Conservation (phyloP, 768 basidiomycete genomes). For the Candolleomyces eurysporus region DNA sequence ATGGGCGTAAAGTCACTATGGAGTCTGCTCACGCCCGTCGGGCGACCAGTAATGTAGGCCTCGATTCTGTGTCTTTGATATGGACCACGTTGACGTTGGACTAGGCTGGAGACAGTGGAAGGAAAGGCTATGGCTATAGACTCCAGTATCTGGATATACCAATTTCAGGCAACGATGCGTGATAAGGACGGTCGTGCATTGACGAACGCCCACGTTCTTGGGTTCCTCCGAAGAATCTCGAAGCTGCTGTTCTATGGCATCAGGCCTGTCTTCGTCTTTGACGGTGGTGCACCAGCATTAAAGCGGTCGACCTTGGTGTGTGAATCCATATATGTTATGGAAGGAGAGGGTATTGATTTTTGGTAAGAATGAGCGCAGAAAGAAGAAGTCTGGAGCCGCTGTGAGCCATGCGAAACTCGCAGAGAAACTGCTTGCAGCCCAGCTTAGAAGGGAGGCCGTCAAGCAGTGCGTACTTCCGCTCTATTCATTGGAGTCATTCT, state of each 20-base stretch:
- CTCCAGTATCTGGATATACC: conserved; percentile 99
- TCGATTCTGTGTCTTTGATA: not conserved
- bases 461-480: conserved; percentile 41
- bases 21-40: conserved; percentile 90
- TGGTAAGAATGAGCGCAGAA: conserved; percentile 76
- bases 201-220: conserved; percentile 91
- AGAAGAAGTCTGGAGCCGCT: conserved; percentile 89
- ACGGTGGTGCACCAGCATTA: conserved; percentile 90
- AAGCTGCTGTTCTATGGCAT: conserved; percentile 97
- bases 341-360: not conserved
- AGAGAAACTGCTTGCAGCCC: conserved; percentile 89
- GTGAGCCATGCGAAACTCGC: conserved; percentile 84
- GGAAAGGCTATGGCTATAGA: conserved; percentile 97
- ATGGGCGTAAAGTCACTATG: conserved; percentile 99
- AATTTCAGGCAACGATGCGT: conserved; percentile 99
- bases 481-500: not conserved
- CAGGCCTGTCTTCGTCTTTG: conserved; percentile 98
- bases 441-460: conserved; percentile 86
- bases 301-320: conserved; percentile 88
- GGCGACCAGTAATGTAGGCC: conserved; percentile 85
- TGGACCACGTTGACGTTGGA: not conserved
- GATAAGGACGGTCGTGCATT: conserved; percentile 92
- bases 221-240: conserved; percentile 85
- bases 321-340: not conserved
- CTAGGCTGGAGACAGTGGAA: conserved; percentile 89